phyloP scores from a whole-genome alignment of 2,329 filamentous ascomycete genomes.

The Magnaporthales sp. region DNA sequence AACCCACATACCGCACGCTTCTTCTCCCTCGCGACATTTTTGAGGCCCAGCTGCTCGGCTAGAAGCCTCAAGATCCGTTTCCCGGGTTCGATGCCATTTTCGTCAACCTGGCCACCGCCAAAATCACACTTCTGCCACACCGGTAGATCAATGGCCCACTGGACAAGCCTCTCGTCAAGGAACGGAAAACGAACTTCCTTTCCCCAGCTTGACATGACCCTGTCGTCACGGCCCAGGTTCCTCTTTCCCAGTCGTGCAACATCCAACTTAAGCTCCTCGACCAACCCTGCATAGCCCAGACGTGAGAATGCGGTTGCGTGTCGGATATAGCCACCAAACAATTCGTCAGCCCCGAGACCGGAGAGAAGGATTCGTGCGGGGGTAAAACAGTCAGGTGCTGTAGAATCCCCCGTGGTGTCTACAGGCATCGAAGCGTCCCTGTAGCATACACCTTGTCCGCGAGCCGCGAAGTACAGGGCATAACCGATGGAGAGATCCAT shows the following conservation, averaged over 20 bases:
- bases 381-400: conserved; percentile 32
- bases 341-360: conserved; percentile 88
- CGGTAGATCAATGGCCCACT: conserved; percentile 65
- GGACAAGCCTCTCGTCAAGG: conserved; percentile 79
- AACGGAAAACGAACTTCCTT: conserved; percentile 86
- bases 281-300: conserved; percentile 59
- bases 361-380: conserved; percentile 79
- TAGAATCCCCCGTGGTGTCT: background rate
- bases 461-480: conserved; percentile 90
- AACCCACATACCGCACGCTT: conserved; percentile 66
- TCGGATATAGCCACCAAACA: conserved; percentile 88
- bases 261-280: conserved; percentile 79
- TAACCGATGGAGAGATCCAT: conserved; percentile 96
- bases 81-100: conserved; percentile 54
- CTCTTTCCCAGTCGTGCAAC: conserved; percentile 79
- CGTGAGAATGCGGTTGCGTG: conserved; percentile 70
- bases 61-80: conserved; percentile 76
- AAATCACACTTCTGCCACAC: conserved; percentile 89
- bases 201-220: conserved; percentile 82
- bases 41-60: conserved; percentile 66
- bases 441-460: conserved; percentile 50
- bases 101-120: conserved; percentile 28
- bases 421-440: conserved; percentile 18
- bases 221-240: conserved; percentile 91
- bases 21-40: conserved; percentile 69